Base-by-base conservation (phyloP, 371 early-diverging fungal genomes). In the Syncephalis plumigaleata region DNA sequence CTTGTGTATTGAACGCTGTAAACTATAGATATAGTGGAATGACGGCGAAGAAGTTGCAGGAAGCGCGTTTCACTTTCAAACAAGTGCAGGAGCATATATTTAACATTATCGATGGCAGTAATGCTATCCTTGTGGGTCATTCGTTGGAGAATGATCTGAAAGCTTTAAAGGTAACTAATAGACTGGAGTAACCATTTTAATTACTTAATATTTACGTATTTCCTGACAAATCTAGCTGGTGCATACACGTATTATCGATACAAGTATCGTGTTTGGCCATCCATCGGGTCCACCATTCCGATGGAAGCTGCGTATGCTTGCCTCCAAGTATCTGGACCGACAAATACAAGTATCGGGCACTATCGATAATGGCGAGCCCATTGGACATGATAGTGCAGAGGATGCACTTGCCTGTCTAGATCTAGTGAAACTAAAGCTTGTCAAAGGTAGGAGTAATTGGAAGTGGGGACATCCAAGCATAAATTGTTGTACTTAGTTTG, bases 331-430 rank as follows among this genome's bases (percentile, higher is more conserved):
- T 42, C 54, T 87, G 17, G 61, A 69, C 11, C 63, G 74, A 40
- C 37, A 52, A 8, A 84, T 85, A 54, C 88, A 85, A 55, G 55
- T 55, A 1, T 52, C 54, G 16, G 46, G 43, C n/a, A 18, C 58
- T 11, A 3, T 13, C 16, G 21, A 15, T 37, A 49, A 39, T 16
- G 51, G 52, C n/a, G 3, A 15, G 0, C 53, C 46, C 21, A 48
- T 55, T 23, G 84, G 83, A 38, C 89, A 88, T 66, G 84, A 84
- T 59, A 73, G 78, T 25, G 60, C 65, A 16, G 84, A 85, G 63
- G 89, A 88, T 67, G 83, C 87, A 3, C 51, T 60, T 42, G 71
- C 86, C 9, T 69, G 75, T 13, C 54, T 88, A 50, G 84, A 86
- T 49, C 51, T 88, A 4, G 67, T 79, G 39, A 67, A 71, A 54